These are phyloP conservation scores for Eragrostis nindensis DNA, from an alignment of 176 grass and related monocot genomes.

Conservation along the genomic window DNA sequence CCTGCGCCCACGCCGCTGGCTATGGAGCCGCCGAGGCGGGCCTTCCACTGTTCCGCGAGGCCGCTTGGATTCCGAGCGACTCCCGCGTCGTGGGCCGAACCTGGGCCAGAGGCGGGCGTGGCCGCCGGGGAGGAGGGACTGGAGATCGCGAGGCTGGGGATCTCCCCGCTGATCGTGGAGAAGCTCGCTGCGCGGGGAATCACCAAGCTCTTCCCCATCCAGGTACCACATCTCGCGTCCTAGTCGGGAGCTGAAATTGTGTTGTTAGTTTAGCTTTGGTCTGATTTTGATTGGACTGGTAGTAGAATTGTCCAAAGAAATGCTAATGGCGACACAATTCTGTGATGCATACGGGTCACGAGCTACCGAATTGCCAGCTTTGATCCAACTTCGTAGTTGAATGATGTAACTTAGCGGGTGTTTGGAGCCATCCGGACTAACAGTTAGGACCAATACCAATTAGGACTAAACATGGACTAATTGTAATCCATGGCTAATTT, in stretches of 20 bases:
- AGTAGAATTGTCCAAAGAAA: not conserved
- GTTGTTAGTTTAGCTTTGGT: too few relatives aligned
- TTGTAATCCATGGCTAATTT: too few relatives aligned
- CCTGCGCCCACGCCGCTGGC: slow-evolving; percentile 6
- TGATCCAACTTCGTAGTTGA: not conserved
- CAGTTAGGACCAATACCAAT: too few relatives aligned
- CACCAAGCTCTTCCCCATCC: slow-evolving; percentile 92
- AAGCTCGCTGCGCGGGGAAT: slow-evolving; percentile 70
- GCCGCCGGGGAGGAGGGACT: slow-evolving; percentile 51
- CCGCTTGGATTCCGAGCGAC: slow-evolving; percentile 58
- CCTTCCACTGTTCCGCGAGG: slow-evolving; percentile 47
- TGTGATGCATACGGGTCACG: not conserved
- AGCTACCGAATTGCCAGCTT: not conserved
- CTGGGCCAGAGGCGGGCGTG: slow-evolving; percentile 28
- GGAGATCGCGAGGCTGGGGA: slow-evolving; percentile 80
- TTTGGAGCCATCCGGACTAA: too few relatives aligned
- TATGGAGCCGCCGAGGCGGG: slow-evolving; percentile 36
- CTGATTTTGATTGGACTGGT: not conserved
- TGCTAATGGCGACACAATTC: not conserved
- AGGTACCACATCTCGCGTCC: slow-evolving; percentile 43
- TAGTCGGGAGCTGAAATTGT: not conserved
- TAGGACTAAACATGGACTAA: too few relatives aligned
- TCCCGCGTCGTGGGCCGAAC: not conserved
- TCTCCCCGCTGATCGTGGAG: slow-evolving; percentile 74
- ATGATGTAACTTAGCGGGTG: not conserved